A percentile compares a stretch with the other conserved stretches of the same genome.
phyloP scores from a whole-genome alignment of 179 eudicot genomes.

The Patellifolia procumbens region DNA sequence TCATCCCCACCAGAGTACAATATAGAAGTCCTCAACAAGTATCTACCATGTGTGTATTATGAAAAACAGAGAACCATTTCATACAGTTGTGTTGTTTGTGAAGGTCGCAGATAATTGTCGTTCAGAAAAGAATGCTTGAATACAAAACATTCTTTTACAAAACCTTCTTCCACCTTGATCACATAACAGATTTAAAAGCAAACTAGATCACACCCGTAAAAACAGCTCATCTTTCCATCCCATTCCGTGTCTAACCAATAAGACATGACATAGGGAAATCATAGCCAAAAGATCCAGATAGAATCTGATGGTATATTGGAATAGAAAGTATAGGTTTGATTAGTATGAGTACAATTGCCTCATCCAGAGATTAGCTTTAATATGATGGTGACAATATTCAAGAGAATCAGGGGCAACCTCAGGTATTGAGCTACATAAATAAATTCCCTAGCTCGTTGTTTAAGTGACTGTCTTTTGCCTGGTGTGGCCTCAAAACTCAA shows the following conservation, averaged over 20 bases:
- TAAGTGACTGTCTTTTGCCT: constrained; percentile 55
- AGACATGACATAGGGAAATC: background rate
- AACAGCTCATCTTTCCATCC: background rate
- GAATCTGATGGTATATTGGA: background rate
- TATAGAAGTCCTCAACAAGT: background rate
- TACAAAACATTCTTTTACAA: background rate
- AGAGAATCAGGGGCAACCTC: constrained; percentile 66
- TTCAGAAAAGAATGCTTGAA: background rate
- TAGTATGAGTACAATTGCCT: constrained; percentile 19
- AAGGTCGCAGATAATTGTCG: background rate
- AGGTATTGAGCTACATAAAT: constrained; percentile 79
- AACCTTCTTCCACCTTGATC: background rate
- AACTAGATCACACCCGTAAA: background rate
- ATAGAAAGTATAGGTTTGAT: background rate
- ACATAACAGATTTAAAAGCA: background rate
- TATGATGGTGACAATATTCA: constrained; percentile 62
- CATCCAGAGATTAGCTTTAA: constrained; percentile 77
- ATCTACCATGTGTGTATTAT: background rate
- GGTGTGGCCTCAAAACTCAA: constrained; percentile 77
- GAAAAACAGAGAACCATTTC: background rate
- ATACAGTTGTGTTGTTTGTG: background rate
- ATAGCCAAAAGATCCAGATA: constrained; percentile 9
- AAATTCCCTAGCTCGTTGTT: constrained; percentile 75
- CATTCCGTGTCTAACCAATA: background rate
- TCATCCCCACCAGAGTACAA: too few relatives aligned